phyloP scores from a whole-genome alignment of 2,329 filamentous ascomycete genomes.

The Trichophyton simii region DNA sequence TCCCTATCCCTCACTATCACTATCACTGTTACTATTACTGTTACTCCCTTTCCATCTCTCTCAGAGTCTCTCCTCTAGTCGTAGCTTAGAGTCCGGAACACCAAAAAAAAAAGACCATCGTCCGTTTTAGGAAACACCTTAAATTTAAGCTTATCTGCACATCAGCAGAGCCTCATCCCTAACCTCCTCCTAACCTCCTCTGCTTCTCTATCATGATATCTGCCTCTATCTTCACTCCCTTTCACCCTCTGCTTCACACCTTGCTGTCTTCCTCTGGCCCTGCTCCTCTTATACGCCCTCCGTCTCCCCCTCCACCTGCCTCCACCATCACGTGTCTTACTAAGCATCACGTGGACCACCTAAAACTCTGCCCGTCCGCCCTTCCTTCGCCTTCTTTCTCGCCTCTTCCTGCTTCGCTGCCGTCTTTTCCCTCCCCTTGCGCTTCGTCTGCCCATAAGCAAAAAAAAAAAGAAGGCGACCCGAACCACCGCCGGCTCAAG shows the following conservation, averaged over 20 bases:
- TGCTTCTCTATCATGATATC: not conserved
- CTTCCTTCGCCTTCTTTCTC: not conserved
- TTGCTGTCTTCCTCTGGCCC: not conserved
- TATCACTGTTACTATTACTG: too few species aligned
- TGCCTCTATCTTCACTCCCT: not conserved
- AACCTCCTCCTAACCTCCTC: not conserved
- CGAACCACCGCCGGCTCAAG: slow-evolving; percentile 7
- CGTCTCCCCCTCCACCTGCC: not conserved
- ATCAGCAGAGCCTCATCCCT: not conserved
- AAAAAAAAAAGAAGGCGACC: slow-evolving; percentile 1
- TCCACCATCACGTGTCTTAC: slow-evolving; percentile 1
- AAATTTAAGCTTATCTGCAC: not conserved
- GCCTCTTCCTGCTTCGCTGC: not conserved
- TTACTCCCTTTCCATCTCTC: too few species aligned
- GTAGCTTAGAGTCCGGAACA: too few species aligned
- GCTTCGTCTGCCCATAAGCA: not conserved
- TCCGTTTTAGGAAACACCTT: not conserved
- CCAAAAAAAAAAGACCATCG: not conserved
- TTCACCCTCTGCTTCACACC: not conserved
- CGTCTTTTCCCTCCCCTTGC: not conserved
- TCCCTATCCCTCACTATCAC: too few species aligned
- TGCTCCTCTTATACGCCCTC: not conserved
- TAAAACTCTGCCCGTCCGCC: not conserved
- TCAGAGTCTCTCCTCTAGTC: too few species aligned
- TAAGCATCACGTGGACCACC: not conserved